Evolutionary conservation across 331 rosid genomes (phyloP), one percentile per base, ranked within the genome.

Genomic region (Dryas integrifolia): DNA sequence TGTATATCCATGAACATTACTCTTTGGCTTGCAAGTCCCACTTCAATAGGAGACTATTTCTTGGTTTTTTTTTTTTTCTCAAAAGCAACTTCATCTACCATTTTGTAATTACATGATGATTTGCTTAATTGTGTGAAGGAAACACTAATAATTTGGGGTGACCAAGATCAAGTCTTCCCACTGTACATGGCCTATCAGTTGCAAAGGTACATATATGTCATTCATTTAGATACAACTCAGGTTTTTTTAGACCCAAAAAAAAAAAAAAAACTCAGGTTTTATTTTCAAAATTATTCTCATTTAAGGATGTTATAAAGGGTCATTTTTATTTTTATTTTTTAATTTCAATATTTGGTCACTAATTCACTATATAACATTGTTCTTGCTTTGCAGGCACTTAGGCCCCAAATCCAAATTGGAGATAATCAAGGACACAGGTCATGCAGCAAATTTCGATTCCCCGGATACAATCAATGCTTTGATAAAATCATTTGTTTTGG

Each of bases 121-220:
- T 72, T 8, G 2, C 0, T 9, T 3, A 7, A 51, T 57, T 57
- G 43, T 7, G n/a, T 69, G 72, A 66, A 85, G 86, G 82, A 79
- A 70, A 76, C 85, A 7, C 78, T 82, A 49, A 60, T 85, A 52
- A 44, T 82, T 39, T 79, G 88, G 82, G 88, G 88, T 24, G 82
- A 85, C 62, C 68, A 76, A 67, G 86, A 85, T 56, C 15, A 35
- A 0, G 59, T 82, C 45, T 81, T 85, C 49, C 86, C 84, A 6
- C 12, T 85, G 16, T 30, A 5, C 66, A 58, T 38, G 38, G 77
- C 72, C 35, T 75, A 79, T 68, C 72, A 76, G 49, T 41, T 85
- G 82, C 74, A 82, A 7, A 82, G 84, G 81, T 82, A 70, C 11
- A 26, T 46, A 61, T 38, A 5, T 12, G 18, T 14, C 43, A 7